Percentiles rank a stretch among this genome's conserved stretches.
These are phyloP conservation scores for Malassezia slooffiae DNA, from an alignment of 1,284 basidiomycete genomes.

Conservation along the genomic window DNA sequence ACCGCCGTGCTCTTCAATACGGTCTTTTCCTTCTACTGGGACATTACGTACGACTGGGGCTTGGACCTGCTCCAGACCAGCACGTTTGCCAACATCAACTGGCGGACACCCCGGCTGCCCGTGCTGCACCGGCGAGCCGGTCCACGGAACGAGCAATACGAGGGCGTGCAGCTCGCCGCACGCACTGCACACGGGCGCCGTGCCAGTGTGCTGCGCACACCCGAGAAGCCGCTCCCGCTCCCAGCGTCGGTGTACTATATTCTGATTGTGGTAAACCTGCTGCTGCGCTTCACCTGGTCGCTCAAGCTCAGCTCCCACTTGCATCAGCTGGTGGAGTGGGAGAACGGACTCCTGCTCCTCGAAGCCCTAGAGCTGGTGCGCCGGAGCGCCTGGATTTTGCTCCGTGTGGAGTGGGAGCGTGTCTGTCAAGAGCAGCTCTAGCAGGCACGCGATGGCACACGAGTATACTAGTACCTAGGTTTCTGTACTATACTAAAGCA, in stretches of 20 bases:
- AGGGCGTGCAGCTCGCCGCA: not conserved
- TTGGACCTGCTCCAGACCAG: conserved; percentile 57
- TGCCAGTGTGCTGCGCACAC: conserved; percentile 43
- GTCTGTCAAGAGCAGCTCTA: conserved; percentile 9
- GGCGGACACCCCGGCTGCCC: conserved; percentile 12
- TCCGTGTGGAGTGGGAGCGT: conserved; percentile 62
- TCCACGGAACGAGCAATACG: not conserved
- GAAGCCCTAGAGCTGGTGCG: conserved; percentile 80
- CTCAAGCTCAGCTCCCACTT: conserved; percentile 81
- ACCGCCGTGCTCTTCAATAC: conserved; percentile 77
- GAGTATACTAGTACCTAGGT: no score
- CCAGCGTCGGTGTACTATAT: conserved; percentile 68
- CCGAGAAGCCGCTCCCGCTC: conserved; percentile 61
- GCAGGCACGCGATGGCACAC: no score
- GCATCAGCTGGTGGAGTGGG: conserved; percentile 69
- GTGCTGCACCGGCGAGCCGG: conserved; percentile 10
- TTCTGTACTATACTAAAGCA: not conserved
- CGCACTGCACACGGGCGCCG: conserved; percentile 7
- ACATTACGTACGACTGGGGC: conserved; percentile 96
- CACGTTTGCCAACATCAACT: conserved; percentile 18
- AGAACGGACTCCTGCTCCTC: conserved; percentile 73
- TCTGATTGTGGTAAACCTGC: conserved; percentile 69
- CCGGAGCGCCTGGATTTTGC: conserved; percentile 91
- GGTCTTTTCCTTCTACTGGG: conserved; percentile 97
- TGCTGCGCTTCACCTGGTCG: conserved; percentile 88